Conservation (phyloP, 148 eudicot species). For the Rhododendron simsii region DNA sequence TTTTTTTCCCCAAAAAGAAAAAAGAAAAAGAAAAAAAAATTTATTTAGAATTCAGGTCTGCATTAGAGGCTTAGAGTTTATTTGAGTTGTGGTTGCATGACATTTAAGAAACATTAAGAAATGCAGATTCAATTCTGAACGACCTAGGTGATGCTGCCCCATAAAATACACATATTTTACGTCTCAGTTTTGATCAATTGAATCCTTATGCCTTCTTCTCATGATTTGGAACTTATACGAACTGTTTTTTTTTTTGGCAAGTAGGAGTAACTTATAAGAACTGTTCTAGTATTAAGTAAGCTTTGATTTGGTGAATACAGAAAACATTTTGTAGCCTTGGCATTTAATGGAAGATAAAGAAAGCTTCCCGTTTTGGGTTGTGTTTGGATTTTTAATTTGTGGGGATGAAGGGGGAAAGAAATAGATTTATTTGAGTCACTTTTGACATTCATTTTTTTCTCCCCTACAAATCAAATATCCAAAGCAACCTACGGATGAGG, state of each 20-base stretch:
- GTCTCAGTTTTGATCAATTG: not conserved
- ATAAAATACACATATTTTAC: not conserved
- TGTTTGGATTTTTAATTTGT: not conserved
- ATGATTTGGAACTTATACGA: not conserved
- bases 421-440: not conserved
- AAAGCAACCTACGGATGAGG: not conserved
- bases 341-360: not conserved
- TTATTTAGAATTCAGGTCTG: not conserved
- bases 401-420: not conserved
- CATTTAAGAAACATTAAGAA: too few species aligned
- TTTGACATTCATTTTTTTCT: too few species aligned
- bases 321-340: not conserved
- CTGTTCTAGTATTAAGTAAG: not conserved
- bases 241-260: too few species aligned
- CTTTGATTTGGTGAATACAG: not conserved
- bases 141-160: not conserved
- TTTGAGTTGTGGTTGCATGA: not conserved
- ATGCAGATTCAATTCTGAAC: too few species aligned
- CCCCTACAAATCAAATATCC: not conserved
- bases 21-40: too few species aligned
- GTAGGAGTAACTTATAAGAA: not conserved
- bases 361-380: not conserved
- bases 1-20: too few species aligned
- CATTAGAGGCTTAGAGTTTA: not conserved
- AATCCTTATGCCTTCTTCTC: not conserved